These are phyloP conservation scores for Penicillium italicum DNA, from an alignment of 2,329 filamentous ascomycete genomes.

Conservation along the genomic window DNA sequence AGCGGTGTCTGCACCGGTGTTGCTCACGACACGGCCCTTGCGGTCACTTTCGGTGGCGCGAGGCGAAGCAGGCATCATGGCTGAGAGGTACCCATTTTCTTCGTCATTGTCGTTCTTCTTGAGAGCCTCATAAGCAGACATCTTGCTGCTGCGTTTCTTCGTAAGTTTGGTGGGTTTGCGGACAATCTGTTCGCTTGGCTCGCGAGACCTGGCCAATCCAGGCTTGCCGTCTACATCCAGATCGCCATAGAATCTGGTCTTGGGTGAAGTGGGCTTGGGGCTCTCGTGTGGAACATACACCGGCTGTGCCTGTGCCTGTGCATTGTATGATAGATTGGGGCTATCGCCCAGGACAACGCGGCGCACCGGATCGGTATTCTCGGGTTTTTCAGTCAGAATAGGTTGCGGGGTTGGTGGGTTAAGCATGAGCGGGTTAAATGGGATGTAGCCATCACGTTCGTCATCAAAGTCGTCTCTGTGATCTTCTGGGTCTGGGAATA, in stretches of 20 bases:
- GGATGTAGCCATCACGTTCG: slow-evolving; percentile 17
- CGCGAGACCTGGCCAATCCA: slow-evolving; percentile 22
- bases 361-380: slow-evolving; percentile 26
- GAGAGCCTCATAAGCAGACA: slow-evolving; percentile 34
- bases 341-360: slow-evolving; percentile 35
- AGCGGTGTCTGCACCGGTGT: slow-evolving; percentile 40
- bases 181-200: slow-evolving; percentile 20
- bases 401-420: slow-evolving; percentile 46
- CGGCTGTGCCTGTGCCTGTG: slow-evolving; percentile 14
- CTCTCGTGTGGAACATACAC: slow-evolving; percentile 21
- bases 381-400: slow-evolving; percentile 19
- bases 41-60: slow-evolving; percentile 32
- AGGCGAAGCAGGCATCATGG: slow-evolving; percentile 7
- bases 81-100: slow-evolving; percentile 15
- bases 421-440: slow-evolving; percentile 45
- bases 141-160: slow-evolving; percentile 35
- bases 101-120: slow-evolving; percentile 30
- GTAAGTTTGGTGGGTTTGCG: slow-evolving; percentile 31
- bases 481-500: slow-evolving; percentile 33
- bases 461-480: slow-evolving; percentile 27
- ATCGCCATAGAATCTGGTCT: slow-evolving; percentile 41
- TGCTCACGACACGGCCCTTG: slow-evolving; percentile 45
- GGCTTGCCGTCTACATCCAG: slow-evolving; percentile 28
- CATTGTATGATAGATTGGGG: slow-evolving; percentile 34
- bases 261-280: slow-evolving; percentile 32